Conservation (phyloP, 2,329 filamentous ascomycete genomes). For the Alternaria hordeiaustralica region DNA sequence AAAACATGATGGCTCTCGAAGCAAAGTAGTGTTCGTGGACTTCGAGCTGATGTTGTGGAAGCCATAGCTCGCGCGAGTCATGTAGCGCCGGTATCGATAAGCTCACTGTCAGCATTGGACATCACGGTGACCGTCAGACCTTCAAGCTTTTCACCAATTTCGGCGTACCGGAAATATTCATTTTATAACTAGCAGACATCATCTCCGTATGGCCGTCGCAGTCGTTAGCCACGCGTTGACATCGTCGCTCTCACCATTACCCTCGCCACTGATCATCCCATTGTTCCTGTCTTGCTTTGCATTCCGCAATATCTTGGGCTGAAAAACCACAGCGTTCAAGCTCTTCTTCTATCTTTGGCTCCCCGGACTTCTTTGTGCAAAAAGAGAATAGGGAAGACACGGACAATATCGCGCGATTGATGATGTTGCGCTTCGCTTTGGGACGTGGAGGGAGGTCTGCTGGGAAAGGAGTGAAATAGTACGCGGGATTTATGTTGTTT, state of each 20-base stretch:
- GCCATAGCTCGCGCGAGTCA: constrained; percentile 4
- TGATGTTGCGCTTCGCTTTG: background rate
- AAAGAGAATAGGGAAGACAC: background rate
- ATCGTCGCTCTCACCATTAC: accelerated
- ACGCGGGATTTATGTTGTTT: background rate
- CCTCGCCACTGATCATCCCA: background rate
- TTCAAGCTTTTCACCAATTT: background rate
- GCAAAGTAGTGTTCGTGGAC: background rate
- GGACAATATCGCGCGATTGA: background rate
- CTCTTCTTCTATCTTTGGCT: background rate
- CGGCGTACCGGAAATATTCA: background rate
- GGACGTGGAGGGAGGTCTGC: background rate
- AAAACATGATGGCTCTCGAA: background rate
- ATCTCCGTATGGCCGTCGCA: too few relatives aligned
- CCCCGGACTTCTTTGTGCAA: background rate
- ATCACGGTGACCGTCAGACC: background rate
- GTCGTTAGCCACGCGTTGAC: background rate
- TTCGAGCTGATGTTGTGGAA: background rate
- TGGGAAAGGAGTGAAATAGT: background rate
- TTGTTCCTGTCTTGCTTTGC: background rate
- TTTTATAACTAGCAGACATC: background rate
- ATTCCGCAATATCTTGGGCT: background rate
- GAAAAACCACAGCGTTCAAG: background rate
- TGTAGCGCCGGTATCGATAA: constrained; percentile 2
- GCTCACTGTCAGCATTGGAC: background rate